phyloP scores from a whole-genome alignment of 257 asterid genomes.

The Solanum virginianum region DNA sequence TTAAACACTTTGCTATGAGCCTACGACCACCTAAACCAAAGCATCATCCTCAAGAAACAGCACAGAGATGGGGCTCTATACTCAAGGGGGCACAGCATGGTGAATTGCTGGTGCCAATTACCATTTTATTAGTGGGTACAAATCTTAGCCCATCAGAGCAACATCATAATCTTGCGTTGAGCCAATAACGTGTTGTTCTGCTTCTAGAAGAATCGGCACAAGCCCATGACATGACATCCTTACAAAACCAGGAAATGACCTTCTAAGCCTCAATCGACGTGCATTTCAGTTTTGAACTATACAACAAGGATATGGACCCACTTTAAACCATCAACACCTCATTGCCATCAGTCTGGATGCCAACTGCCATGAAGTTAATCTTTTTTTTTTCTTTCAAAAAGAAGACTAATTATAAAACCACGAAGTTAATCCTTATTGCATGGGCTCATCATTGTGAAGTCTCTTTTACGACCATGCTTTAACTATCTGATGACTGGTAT shows the following conservation, averaged over 20 bases:
- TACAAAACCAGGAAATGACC: background rate
- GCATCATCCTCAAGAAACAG: background rate
- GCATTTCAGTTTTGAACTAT: background rate
- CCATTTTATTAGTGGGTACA: background rate
- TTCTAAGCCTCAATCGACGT: background rate
- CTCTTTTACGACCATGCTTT: background rate
- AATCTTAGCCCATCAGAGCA: background rate
- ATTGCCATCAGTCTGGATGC: background rate
- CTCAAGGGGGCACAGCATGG: background rate
- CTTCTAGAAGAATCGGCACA: background rate
- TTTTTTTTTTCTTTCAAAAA: background rate
- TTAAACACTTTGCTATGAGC: background rate
- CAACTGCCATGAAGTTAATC: background rate
- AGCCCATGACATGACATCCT: background rate
- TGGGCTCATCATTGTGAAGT: background rate
- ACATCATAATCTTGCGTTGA: background rate
- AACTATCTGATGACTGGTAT: background rate
- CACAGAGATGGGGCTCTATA: background rate
- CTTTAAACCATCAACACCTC: background rate
- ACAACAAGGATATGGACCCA: background rate
- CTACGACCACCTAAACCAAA: background rate
- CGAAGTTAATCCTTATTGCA: background rate
- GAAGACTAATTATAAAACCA: background rate
- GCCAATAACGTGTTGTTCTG: background rate
- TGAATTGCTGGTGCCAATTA: background rate